phyloP scores from a whole-genome alignment of 805 yeast species.

The Schwanniomyces pseudopolymorphus region DNA sequence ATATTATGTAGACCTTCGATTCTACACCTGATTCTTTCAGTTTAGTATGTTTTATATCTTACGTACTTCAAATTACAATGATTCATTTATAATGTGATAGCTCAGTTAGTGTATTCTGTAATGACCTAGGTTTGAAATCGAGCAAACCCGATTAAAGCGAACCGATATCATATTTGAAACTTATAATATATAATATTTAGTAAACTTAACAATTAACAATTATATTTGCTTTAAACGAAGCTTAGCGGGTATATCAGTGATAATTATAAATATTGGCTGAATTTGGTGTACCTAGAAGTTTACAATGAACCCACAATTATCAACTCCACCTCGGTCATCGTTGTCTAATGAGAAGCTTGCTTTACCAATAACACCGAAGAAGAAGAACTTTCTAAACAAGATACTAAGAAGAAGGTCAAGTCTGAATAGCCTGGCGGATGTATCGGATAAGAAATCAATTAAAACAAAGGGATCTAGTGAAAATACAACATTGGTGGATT shows the following conservation, averaged over 20 bases:
- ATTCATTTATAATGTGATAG: neutral
- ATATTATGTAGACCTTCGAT: neutral
- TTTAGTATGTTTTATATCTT: neutral
- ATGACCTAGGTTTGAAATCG: neutral
- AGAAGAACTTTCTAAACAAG: conserved; percentile 12
- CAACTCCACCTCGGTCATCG: conserved; percentile 4
- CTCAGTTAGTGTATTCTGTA: neutral
- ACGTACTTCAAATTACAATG: neutral
- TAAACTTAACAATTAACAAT: no score
- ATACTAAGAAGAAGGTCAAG: conserved; percentile 11
- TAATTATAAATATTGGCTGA: no score
- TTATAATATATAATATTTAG: no score
- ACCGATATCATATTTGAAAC: neutral
- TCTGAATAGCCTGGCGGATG: conserved; percentile 1
- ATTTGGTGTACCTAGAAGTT: neutral
- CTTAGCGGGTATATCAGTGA: neutral
- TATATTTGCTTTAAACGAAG: neutral
- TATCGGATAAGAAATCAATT: neutral
- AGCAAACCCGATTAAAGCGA: neutral
- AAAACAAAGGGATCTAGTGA: neutral
- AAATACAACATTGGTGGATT: neutral
- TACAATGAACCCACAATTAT: conserved; percentile 1
- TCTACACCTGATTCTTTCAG: neutral
- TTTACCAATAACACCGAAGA: conserved; percentile 4
- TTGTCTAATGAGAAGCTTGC: neutral